Percentiles rank a stretch among this genome's conserved stretches.
phyloP scores from a whole-genome alignment of 1,139 yeast species.

The Candida sp. region DNA sequence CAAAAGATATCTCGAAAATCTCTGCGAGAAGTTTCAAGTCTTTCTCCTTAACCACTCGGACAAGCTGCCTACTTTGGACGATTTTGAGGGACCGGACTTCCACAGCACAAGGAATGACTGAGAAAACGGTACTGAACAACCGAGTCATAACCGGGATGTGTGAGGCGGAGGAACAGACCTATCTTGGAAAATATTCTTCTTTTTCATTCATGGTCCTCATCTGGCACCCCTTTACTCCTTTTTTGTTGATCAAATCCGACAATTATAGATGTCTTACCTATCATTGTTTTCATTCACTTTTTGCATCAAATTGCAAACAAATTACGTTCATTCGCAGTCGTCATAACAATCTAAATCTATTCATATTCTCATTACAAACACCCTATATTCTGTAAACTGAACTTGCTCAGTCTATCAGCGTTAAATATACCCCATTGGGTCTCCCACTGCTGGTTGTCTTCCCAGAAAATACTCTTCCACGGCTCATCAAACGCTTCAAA shows the following conservation, averaged over 20 bases:
- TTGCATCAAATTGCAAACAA: not conserved
- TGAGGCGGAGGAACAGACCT: no score
- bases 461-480: constrained; percentile 62
- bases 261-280: no score
- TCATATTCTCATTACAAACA: constrained; percentile 8
- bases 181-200: no score
- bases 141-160: no score
- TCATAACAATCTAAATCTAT: not conserved
- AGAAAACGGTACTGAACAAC: not conserved
- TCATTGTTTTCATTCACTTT: not conserved
- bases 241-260: no score
- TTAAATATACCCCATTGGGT: constrained; percentile 75
- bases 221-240: no score
- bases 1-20: constrained; percentile 1
- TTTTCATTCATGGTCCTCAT: no score
- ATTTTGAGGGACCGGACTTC: no score
- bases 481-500: constrained; percentile 80
- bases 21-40: constrained; percentile 2
- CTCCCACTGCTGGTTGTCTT: constrained; percentile 59
- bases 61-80: not conserved
- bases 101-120: not conserved
- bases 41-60: constrained; percentile 4
- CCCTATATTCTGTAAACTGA: constrained; percentile 23
- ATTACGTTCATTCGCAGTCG: not conserved
- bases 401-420: constrained; percentile 36